A percentile compares a stretch with the other conserved stretches of the same genome.
These are phyloP conservation scores for Gnomoniopsis sp. DNA, from an alignment of 2,329 filamentous ascomycete species.

Conservation along the genomic window DNA sequence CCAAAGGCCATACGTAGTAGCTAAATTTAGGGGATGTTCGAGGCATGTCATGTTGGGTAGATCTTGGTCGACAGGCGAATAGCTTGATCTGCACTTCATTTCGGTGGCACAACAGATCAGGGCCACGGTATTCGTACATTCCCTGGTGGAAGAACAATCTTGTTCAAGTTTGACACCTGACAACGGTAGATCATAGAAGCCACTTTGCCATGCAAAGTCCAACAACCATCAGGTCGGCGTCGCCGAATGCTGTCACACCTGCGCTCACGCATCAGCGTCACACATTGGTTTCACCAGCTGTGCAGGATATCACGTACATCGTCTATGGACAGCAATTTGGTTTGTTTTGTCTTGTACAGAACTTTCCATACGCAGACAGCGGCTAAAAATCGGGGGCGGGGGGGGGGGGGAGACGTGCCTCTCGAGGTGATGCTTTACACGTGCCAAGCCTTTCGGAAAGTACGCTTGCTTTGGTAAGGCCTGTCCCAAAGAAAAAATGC, in stretches of 20 bases:
- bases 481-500: neutral
- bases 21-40: neutral
- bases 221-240: neutral
- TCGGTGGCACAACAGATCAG: neutral
- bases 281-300: neutral
- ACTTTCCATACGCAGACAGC: too few relatives aligned
- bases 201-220: neutral
- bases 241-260: neutral
- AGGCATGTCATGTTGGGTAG: neutral
- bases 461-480: neutral
- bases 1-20: too few relatives aligned
- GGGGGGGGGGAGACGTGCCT: too few relatives aligned
- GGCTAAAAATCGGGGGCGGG: too few relatives aligned
- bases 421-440: neutral
- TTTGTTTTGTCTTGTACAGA: neutral
- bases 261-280: slow-evolving; percentile 7
- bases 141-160: neutral
- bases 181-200: neutral
- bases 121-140: neutral
- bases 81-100: neutral
- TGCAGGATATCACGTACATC: neutral
- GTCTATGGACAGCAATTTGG: neutral
- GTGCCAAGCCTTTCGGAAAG: neutral
- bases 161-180: neutral
- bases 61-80: neutral